Evolutionary conservation across 2,329 filamentous ascomycete species (phyloP), one percentile per base, ranked within the genome.

Genomic region (Colletotrichum truncatum): DNA sequence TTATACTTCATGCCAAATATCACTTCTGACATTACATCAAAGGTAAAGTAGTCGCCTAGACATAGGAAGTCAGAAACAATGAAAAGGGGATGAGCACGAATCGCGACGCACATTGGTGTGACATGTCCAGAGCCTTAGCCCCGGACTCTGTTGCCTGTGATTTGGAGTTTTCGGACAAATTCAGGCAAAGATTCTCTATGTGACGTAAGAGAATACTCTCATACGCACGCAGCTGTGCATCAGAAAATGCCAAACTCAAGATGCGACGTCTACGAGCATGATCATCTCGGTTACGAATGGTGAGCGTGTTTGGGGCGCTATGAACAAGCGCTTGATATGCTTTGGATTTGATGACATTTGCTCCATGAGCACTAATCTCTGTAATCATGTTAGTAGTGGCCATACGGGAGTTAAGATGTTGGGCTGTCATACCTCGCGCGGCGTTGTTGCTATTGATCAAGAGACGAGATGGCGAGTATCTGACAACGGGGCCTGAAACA

Each of bases 401-500:
- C n/a, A n/a, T n/a, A n/a, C n/a, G n/a, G n/a, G n/a, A n/a, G n/a
- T n/a, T n/a, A n/a, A n/a, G n/a, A n/a, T n/a, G n/a, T n/a, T n/a
- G n/a, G n/a, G n/a, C n/a, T n/a, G n/a, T n/a, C n/a, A 9, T 59
- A 69, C 68, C 68, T 14, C 51, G 41, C 6, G 63, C 38, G 49
- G 61, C 67, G 2, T 41, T 39, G n/a, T 18, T 63, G 26, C 59
- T 69, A 30, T 69, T 67, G 30, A 70, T 45, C 4, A 69, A 23
- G 2, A 70, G 43, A 11, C 67, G 49, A 57, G 74, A 76, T 0
- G 76, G 76, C 18, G 63, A 75, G 28, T 78, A 66, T 21, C 75
- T 70, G 51, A 78, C 68, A 7, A 57, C 21, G 3, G 43, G 53
- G 3, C 60, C 60, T 58, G 11, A 4, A 7, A 5, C 4, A n/a